A percentile compares a stretch with the other conserved stretches of the same genome.
Evolutionary conservation across 129 eudicot genomes (phyloP).

Genomic region (Smallanthus sonchifolius): DNA sequence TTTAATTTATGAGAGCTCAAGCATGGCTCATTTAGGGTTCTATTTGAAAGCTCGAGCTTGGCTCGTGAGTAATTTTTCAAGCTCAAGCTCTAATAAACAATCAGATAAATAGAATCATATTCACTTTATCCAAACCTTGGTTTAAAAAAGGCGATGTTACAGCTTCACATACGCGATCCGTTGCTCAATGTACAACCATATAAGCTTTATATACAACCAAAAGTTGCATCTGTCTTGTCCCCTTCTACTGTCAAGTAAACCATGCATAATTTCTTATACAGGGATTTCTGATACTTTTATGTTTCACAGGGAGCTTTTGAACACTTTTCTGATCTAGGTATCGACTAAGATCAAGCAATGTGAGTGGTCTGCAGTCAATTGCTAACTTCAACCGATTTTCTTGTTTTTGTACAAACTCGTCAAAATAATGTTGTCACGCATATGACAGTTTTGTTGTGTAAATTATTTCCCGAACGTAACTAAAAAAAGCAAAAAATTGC

Average conservation of each 20-base stretch:
- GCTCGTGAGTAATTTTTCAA: too few species aligned
- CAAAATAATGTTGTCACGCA: not conserved
- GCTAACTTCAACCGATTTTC: not conserved
- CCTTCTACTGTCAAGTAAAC: too few species aligned
- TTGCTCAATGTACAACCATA: too few species aligned
- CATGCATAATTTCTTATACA: not conserved
- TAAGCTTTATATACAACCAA: too few species aligned
- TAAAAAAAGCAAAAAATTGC: not conserved
- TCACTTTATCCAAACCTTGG: too few species aligned
- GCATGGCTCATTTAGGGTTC: too few species aligned
- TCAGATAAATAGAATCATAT: too few species aligned
- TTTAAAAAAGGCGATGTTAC: too few species aligned
- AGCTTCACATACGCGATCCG: not conserved
- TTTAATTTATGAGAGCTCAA: too few species aligned
- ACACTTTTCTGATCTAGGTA: conserved; percentile 73
- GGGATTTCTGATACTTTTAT: not conserved
- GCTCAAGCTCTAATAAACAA: too few species aligned
- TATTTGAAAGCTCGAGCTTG: too few species aligned
- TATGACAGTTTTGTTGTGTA: conserved; percentile 3
- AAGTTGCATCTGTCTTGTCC: too few species aligned
- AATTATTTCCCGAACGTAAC: not conserved
- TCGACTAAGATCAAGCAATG: conserved; percentile 44
- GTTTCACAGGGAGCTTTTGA: conserved; percentile 64
- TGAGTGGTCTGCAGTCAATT: not conserved
- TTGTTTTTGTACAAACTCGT: not conserved